Base-by-base conservation (phyloP, 352 stramenopile genomes). In the Thalassiosira ordinaria region DNA sequence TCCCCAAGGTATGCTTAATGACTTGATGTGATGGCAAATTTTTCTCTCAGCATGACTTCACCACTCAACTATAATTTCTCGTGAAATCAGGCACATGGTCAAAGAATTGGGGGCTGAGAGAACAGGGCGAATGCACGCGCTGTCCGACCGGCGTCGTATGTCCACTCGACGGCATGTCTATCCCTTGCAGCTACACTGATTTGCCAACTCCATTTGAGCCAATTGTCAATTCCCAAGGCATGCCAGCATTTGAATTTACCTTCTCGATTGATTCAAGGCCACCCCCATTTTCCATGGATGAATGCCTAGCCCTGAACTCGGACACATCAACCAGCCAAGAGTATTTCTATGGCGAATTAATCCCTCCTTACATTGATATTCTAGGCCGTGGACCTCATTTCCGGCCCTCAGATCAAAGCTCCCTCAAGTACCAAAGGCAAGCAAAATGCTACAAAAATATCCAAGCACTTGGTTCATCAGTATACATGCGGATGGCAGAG, bases 41-140 rank as follows among this genome's bases (percentile, higher is more conserved):
- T n/a, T n/a, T n/a, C n/a, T n/a, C n/a, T n/a, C n/a, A n/a, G n/a
- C n/a, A n/a, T n/a, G n/a, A n/a, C n/a, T n/a, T n/a, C n/a, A n/a
- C n/a, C n/a, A n/a, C n/a, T n/a, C n/a, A n/a, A n/a, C n/a, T n/a
- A n/a, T n/a, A n/a, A n/a, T n/a, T n/a, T n/a, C n/a, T n/a, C n/a
- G n/a, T 6, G 35, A 31, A 35, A 8, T 29, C 46, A 53, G 97
- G 97, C 4, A 98, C 95, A 9, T 99, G 97, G 97, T 98, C 95
- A 14, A 99, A 98, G 86, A 98, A 99, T 86, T 99, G 96, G 96
- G 96, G 98, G 55, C 83, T 99, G 1, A 92, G 96, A 55, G 94
- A 97, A n/a, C 92, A 96, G 31, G 91, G 95, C 29, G 96, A 98
- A 75, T 99, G 97, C 82, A 95, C 89, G 4, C 86, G 91, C 22